Conservation (phyloP, 2,329 filamentous ascomycete species). For the Paecilomyces formosus region DNA sequence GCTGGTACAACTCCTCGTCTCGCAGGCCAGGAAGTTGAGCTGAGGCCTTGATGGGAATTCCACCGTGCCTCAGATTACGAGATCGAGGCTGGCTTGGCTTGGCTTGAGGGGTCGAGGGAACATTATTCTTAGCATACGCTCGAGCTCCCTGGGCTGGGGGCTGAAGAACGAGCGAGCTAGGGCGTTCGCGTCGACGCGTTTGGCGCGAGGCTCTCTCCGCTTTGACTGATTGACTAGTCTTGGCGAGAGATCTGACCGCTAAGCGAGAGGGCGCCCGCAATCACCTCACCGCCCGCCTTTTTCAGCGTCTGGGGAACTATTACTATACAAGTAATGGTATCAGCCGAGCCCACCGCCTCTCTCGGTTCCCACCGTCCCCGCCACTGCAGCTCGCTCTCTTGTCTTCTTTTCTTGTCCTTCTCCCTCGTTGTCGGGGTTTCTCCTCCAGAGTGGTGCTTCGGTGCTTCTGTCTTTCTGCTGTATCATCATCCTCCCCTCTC, state of each 20-base stretch:
- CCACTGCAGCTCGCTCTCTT: neutral
- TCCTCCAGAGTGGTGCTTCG: neutral
- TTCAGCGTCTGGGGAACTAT: no score
- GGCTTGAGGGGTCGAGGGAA: neutral
- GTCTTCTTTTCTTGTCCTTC: neutral
- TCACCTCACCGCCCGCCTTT: neutral
- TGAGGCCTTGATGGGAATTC: neutral
- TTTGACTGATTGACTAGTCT: no score
- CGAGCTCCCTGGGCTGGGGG: neutral
- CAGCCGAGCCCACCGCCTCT: neutral
- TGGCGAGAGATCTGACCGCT: no score
- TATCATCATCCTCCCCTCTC: neutral
- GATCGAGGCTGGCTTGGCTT: neutral
- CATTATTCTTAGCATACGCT: neutral
- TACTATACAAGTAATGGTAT: no score
- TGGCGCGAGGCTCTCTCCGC: neutral
- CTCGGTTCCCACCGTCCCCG: neutral
- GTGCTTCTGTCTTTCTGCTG: neutral
- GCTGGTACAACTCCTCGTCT: neutral
- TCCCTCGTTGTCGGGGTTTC: neutral
- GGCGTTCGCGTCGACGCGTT: neutral
- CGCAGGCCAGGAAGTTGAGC: neutral
- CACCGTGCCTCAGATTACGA: neutral
- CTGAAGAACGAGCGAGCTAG: neutral
- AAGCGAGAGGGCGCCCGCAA: no score